Evolutionary conservation across 2,329 filamentous ascomycete species (phyloP), one percentile per base, ranked within the genome.

Genomic region (Botryotinia calthae): DNA sequence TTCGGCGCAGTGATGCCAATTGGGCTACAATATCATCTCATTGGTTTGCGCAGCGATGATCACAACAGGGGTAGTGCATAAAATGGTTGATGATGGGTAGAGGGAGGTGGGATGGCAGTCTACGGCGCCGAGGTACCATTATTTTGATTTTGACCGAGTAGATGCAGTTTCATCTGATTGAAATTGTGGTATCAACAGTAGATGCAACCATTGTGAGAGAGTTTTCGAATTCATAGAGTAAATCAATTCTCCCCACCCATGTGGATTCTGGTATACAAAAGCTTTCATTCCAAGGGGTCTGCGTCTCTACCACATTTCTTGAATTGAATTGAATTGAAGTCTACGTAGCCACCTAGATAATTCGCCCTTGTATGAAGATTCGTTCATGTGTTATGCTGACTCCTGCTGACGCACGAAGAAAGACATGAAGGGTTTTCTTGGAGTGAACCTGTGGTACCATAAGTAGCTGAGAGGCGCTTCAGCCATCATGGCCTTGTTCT

Each of bases 31-130:
- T 2, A 18, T 18, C 25, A 46, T 31, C 18, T 59, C 28, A 72
- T 72, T 72, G 70, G 70, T 48, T 48, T 72, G 37, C 22, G 25
- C 31, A 51, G 51, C 22, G 54, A 58, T 68, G 54, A 59, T 68
- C 62, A 64, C 65, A 68, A 44, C 70, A 72, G 63, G 70, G 70
- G 54, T 31, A 14, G 51, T 72, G 70, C 65, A 72, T 61, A 37
- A 68, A 71, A 72, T 44, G 62, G n/a, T 12, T 25, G 70, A 66
- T 67, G 68, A 28, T 59, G 62, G 51, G 56, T 37, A 28, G 37
- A 37, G 34, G 67, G 46, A 20, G 46, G 51, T 65, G n/a, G 37
- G 37, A 56, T 40, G 28, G 46, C 16, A 62, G 14, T 68, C 18
- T 31, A 56, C n/a, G 65, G 48, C 65, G 28, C 65, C 51, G 65